Base-by-base conservation (phyloP, 257 asterid species). In the Ligustrum vulgare region DNA sequence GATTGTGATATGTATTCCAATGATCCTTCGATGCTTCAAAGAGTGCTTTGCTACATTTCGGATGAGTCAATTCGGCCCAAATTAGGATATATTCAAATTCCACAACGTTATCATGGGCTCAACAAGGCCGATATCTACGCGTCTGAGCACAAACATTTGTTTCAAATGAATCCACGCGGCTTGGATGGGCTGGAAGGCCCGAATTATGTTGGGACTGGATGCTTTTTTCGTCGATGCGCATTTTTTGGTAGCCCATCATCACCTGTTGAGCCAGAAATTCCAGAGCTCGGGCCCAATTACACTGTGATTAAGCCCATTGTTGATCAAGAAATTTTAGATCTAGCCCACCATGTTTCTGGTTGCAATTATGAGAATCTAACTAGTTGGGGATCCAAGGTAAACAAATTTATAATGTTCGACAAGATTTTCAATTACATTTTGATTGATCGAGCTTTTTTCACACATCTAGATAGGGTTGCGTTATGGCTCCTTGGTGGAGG, bases 1-100 rank as follows among this genome's bases (percentile, higher is more conserved):
- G 98, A 91, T 33, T 90, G 98, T 58, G 98, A 92, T 69, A 89
- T 89, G 97, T 92, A 85, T 72, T 92, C 98, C 6, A 92, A 89
- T 13, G 96, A 92, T 45, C 94, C 96, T 0, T 73, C 67, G 6
- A 89, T 96, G 15, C 80, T 83, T 79, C 85, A 85, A 47, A 79
- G 87, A 49, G 75, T 70, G 0, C 72, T 90, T 25, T 88, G 98
- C 49, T 88, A 85, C 36, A 70, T 88, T 0, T n/a, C 62, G 23
- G 88, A 75, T 33, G 67, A 60, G 71, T 70, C 85, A 41, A 49
- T 33, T 34, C 71, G 78, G 78, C 89, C 92, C 74, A 82, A 71
- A 16, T 82, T 83, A 4, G 94, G 91, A 0, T 93, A 84, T 34
- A 78, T 93, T 45, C 98, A 93, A 33, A 89, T 88, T 41, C 98